These are phyloP conservation scores for Pisolithus albus DNA, from an alignment of 768 basidiomycete species.

Conservation along the genomic window DNA sequence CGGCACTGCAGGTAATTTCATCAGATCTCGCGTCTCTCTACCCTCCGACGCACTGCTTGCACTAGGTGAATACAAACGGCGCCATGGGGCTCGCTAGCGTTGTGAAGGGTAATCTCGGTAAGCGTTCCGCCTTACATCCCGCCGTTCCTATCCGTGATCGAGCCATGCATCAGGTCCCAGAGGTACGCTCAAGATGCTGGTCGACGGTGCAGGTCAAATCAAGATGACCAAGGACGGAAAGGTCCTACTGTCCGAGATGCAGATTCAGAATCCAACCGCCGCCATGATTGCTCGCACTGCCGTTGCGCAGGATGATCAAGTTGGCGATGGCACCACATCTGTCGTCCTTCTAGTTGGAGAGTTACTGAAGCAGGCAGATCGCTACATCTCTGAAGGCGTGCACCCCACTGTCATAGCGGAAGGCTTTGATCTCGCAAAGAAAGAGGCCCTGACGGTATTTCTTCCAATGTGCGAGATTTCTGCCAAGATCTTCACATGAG, in stretches of 20 bases:
- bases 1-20: conserved; percentile 75
- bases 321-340: conserved; percentile 97
- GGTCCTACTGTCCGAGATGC: conserved; percentile 97
- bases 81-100: conserved; percentile 97
- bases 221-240: conserved; percentile 99
- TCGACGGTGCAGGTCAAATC: conserved; percentile 95
- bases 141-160: conserved; percentile 18
- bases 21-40: conserved; percentile 9
- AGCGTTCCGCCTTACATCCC: conserved; percentile 21
- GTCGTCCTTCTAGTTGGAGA: conserved; percentile 95
- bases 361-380: conserved; percentile 94
- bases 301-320: conserved; percentile 98
- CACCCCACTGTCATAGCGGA: conserved; percentile 94
- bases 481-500: conserved; percentile 15
- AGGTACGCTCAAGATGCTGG: conserved; percentile 98
- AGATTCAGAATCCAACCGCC: conserved; percentile 98
- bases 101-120: conserved; percentile 95
- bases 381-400: conserved; percentile 96
- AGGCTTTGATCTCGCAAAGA: conserved; percentile 97
- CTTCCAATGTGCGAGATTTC: conserved; percentile 12
- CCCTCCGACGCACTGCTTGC: conserved; percentile 18
- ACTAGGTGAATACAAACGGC: conserved; percentile 83
- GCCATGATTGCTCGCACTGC: conserved; percentile 99
- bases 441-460: conserved; percentile 81
- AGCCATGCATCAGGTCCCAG: conserved; percentile 62